Percentiles rank a stretch among this genome's conserved stretches.
phyloP scores from a whole-genome alignment of 2,329 filamentous ascomycete species.

The Penicillium olsonii region DNA sequence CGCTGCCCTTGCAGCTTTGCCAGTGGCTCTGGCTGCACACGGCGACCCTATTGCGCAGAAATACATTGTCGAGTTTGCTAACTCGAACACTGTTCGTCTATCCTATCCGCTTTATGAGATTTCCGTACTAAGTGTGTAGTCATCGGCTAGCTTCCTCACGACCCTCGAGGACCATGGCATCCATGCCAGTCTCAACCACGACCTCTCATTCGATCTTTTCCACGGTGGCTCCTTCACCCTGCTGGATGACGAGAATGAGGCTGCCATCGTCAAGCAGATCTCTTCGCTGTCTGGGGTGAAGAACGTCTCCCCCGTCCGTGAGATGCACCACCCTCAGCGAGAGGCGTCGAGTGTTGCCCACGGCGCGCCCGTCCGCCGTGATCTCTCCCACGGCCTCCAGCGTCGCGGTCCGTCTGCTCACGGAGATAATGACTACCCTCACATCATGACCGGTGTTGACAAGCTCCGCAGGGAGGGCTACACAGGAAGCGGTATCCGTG shows the following conservation, averaged over 20 bases:
- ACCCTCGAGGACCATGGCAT: constrained; percentile 4
- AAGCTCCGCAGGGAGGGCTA: constrained; percentile 21
- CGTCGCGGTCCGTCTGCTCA: neutral
- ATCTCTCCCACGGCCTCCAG: neutral
- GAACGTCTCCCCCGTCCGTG: constrained; percentile 8
- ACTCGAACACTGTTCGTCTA: constrained; percentile 1
- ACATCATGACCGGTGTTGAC: constrained; percentile 24
- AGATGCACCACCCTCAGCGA: neutral
- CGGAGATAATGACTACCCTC: constrained; percentile 12
- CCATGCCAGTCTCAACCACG: constrained; percentile 6
- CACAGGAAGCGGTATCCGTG: constrained; percentile 16
- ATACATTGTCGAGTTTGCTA: constrained; percentile 8
- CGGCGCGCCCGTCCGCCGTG: neutral
- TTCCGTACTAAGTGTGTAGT: neutral
- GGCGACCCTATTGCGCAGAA: constrained; percentile 4
- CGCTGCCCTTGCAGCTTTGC: neutral
- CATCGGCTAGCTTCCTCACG: constrained; percentile 3
- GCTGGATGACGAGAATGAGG: constrained; percentile 4
- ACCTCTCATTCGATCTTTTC: constrained; percentile 11
- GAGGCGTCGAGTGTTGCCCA: constrained; percentile 2
- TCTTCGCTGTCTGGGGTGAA: constrained; percentile 5
- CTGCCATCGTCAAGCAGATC: constrained; percentile 8
- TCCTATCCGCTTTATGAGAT: neutral
- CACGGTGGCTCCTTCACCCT: constrained; percentile 12
- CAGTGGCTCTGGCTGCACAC: constrained; percentile 3